Conservation (phyloP, 2,329 filamentous ascomycete genomes). For the Sordariomycetes sp. region DNA sequence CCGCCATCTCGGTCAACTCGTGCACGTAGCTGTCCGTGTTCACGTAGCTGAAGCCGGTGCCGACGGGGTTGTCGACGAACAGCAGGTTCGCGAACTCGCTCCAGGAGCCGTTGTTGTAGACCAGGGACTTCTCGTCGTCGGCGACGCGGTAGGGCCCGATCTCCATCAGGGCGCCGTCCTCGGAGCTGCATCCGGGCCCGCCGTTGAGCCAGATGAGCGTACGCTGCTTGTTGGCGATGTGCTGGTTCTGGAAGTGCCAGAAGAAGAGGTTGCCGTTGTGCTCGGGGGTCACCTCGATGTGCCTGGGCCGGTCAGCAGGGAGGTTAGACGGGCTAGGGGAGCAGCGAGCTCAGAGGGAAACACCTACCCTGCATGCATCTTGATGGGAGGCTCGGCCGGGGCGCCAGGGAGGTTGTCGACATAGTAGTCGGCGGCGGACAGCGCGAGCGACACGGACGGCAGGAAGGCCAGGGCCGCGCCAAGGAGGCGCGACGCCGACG, state of each 20-base stretch:
- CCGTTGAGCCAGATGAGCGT: conserved; percentile 97
- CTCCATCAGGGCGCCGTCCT: conserved; percentile 95
- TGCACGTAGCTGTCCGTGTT: conserved; percentile 79
- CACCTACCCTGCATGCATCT: conserved; percentile 95
- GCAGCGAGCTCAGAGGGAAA: not conserved
- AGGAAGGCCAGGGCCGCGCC: conserved; percentile 21
- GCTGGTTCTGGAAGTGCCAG: conserved; percentile 93
- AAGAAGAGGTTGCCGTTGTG: conserved; percentile 94
- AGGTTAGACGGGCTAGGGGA: not conserved
- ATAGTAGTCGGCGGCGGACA: conserved; percentile 66
- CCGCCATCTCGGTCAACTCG: conserved; percentile 80
- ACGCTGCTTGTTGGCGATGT: conserved; percentile 83
- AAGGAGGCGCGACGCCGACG: conserved; percentile 10
- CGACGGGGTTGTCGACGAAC: conserved; percentile 95
- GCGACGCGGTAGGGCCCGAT: conserved; percentile 78
- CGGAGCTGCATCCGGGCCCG: conserved; percentile 91
- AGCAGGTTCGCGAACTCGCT: conserved; percentile 95
- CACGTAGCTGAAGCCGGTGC: conserved; percentile 92
- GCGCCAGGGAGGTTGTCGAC: conserved; percentile 77
- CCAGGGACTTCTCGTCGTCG: conserved; percentile 59
- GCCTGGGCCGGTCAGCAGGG: conserved; percentile 38
- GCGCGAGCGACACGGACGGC: conserved; percentile 21
- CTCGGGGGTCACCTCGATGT: conserved; percentile 79
- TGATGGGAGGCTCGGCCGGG: conserved; percentile 64
- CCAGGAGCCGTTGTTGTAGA: conserved; percentile 91